Base-by-base conservation (phyloP, 768 basidiomycete species). In the Holtermanniella nyarrowii region DNA sequence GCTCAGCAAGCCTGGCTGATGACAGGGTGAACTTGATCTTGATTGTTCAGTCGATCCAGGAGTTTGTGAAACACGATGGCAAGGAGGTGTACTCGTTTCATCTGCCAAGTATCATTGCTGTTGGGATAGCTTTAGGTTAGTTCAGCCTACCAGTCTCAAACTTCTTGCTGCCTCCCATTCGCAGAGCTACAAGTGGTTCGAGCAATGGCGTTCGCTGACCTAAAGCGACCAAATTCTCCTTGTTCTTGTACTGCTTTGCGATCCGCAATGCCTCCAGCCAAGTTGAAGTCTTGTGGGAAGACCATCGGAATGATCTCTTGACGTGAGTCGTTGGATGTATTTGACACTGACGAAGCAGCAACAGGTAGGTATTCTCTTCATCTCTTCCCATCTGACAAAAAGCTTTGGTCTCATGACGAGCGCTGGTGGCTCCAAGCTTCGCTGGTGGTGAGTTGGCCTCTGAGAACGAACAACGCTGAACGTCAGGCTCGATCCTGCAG, bases 231-330 rank as follows among this genome's bases (percentile, higher is more conserved):
- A 99, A 99, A 72, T 77, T 88, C 43, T 42, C 82, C 0, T 79
- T 99, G 41, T 97, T 97, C 74, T 31, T 89, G 3, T 95, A 89
- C 72, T 90, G 90, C 70, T 80, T 75, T 62, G 77, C 86, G 2
- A 77, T 93, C 42, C 81, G 87, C 24, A 78, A 77, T 26, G 80
- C 79, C 57, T 89, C 86, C 4, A 90, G 86, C 61, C 95, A 99
- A 72, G 93, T 99, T 2, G 80, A 80, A 43, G 81, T 95, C n/a
- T 78, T 95, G 24, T 96, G 88, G 89, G 87, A 95, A 70, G 93
- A 97, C 66, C 91, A 96, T 58, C 77, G 91, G 59, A 96, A 90
- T 62, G 93, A 93, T 63, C 67, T 89, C n/a, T 86, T 81, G 66
- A 82, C 88, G 66, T 89, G 62, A 74, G 78, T 22, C 84, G 86